Evolutionary conservation across 2,329 filamentous ascomycete species (phyloP), one percentile per base, ranked within the genome.

Genomic region (Sordariomycetes sp.): DNA sequence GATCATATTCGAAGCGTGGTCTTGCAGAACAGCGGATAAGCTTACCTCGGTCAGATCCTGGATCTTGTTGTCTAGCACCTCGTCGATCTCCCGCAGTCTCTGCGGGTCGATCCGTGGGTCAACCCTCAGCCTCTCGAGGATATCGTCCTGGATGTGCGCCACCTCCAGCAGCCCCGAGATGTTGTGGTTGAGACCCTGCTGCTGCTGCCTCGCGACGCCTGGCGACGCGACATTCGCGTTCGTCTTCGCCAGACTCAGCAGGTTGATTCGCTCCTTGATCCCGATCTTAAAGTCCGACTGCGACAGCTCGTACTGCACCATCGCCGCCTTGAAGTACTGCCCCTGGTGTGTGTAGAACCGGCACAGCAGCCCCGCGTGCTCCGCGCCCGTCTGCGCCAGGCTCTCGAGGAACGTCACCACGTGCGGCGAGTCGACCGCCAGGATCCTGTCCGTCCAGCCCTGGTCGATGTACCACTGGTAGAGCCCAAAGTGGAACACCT

Each of bases 381-480:
- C 79, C 11, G 89, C 78, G 61, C 91, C 85, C 7, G 85, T 83
- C 4, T 77, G 75, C 1, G 90, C 89, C 60, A 90, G 86, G 57
- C 88, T 85, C 66, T 89, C 79, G 2, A 99, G 81, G 69, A 96
- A 99, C 2, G 86, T 88, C 50, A 95, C 81, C 28, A 97, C 90
- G 65, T 91, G 92, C 0, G 87, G 83, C 5, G 92, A 96, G 59
- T 92, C 83, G 56, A 94, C 90, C 40, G 87, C 85, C 37, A 99
- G 81, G 32, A 99, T 81, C 16, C 91, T 87, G 62, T 97, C 90
- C 11, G 84, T 88, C 85, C 89, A 92, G 20, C 88, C 87, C 69
- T 92, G 86, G 58, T 81, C 74, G 63, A 97, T 85, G 71, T 99
- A 99, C 93, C 94, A 99, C 66, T 97, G 92, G 69, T 97, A 99